Evolutionary conservation across 352 stramenopile species (phyloP).

Genomic region (Phytopythium ostracodes): DNA sequence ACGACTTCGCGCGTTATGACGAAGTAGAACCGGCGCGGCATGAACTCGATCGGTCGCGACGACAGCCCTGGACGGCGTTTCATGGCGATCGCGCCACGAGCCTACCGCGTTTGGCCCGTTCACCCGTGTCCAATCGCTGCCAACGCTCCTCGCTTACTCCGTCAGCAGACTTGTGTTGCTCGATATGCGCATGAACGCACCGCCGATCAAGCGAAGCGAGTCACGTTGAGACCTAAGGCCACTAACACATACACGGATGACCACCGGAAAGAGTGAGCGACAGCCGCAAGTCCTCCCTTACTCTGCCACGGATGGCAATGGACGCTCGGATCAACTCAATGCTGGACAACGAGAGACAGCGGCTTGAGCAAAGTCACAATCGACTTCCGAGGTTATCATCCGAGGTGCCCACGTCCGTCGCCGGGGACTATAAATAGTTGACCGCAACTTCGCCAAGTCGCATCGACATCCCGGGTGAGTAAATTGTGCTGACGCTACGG

Average conservation of each 20-base stretch:
- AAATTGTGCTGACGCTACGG: too few relatives aligned
- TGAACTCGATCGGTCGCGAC: slow-evolving; percentile 52
- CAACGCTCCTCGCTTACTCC: not conserved
- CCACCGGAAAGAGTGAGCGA: not conserved
- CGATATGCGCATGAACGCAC: not conserved
- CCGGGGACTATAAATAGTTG: not conserved
- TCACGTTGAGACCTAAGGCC: not conserved
- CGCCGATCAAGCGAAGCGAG: not conserved
- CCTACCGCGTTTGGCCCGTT: not conserved
- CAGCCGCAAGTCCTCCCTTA: too few relatives aligned
- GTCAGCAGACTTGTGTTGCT: not conserved
- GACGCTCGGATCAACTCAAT: not conserved
- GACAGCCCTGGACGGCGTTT: slow-evolving; percentile 35
- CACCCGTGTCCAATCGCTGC: not conserved
- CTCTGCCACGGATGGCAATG: not conserved
- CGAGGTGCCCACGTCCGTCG: not conserved
- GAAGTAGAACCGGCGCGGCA: slow-evolving; percentile 49
- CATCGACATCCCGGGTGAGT: too few relatives aligned
- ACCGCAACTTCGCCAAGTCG: too few relatives aligned
- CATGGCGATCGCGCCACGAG: slow-evolving; percentile 24
- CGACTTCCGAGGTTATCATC: not conserved
- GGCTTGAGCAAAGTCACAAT: not conserved
- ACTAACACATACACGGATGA: not conserved
- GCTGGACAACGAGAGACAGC: not conserved
- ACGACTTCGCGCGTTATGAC: slow-evolving; percentile 37